phyloP scores from a whole-genome alignment of 1,284 basidiomycete species.

The Rhodotorula sp. region DNA sequence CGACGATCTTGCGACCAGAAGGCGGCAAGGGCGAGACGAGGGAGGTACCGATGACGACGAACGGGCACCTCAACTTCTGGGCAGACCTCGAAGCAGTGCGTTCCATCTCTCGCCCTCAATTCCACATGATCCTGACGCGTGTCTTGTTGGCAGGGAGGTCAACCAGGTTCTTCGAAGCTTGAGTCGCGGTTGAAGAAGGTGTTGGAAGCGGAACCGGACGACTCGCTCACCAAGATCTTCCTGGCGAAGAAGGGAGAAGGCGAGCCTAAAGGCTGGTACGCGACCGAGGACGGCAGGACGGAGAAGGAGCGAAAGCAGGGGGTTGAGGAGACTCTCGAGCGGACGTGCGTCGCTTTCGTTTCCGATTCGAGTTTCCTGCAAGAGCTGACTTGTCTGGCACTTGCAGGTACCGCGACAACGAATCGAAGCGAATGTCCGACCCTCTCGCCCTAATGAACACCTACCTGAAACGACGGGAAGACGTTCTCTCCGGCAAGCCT shows the following conservation, averaged over 20 bases:
- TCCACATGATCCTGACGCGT: not conserved
- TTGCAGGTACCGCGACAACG: slow-evolving; percentile 42
- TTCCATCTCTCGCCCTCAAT: not conserved
- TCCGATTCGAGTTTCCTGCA: no score
- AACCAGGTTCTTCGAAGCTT: not conserved
- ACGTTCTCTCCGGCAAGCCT: slow-evolving; percentile 27
- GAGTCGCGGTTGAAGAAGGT: slow-evolving; percentile 24
- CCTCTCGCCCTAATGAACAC: slow-evolving; percentile 42
- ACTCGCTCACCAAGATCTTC: slow-evolving; percentile 41
- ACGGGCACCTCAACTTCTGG: slow-evolving; percentile 44
- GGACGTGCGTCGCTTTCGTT: slow-evolving; percentile 24
- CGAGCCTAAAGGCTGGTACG: slow-evolving; percentile 41
- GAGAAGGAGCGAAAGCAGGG: slow-evolving; percentile 37
- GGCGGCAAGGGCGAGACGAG: slow-evolving; percentile 3
- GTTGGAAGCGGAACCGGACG: slow-evolving; percentile 20
- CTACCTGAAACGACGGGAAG: slow-evolving; percentile 38
- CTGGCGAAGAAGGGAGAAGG: slow-evolving; percentile 40
- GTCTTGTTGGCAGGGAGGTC: not conserved
- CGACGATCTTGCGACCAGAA: slow-evolving; percentile 2
- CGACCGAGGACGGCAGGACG: slow-evolving; percentile 33
- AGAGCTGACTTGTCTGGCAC: not conserved
- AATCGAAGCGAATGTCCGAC: slow-evolving; percentile 39
- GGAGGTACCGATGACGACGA: slow-evolving; percentile 17
- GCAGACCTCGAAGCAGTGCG: slow-evolving; percentile 40
- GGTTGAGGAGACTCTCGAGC: slow-evolving; percentile 39